Evolutionary conservation across 768 basidiomycete species (phyloP), one percentile per base, ranked within the genome.

Genomic region (Xanthoconium purpureum): DNA sequence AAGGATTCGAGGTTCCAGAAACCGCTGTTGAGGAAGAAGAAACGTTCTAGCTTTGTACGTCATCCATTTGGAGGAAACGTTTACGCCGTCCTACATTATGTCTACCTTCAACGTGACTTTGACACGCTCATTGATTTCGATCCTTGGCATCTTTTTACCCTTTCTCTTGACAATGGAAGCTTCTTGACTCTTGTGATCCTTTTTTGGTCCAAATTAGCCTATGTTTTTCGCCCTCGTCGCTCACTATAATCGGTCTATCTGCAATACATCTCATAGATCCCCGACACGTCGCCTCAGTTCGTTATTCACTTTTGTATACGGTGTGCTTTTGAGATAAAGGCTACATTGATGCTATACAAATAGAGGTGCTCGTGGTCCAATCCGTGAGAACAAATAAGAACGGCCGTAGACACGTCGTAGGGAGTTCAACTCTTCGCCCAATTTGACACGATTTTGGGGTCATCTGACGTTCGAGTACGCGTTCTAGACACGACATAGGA

Each of bases 1-100:
- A 95, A 13, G 94, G 94, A 51, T 95, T 95, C 64, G 94, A 95
- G 67, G 91, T 94, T 13, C 93, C 94, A 3, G 91, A 92, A 9
- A 78, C 58, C 44, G 72, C 64, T 33, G 78, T 78, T 24, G 90
- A 91, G 51, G 91, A 94, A 71, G 91, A 93, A 73, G 89, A 92
- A 75, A 91, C 89, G 42, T 88, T 87, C 70, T 88, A 68, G 63
- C 47, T 29, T 46, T 60, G 64, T 65, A 67, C 60, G 55, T 51
- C 47, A 52, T 50, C 30, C 47, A 35, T 50, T 45, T 42, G 33
- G 46, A 58, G 48, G 49, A 55, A 57, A 20, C 50, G 38, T 53
- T 52, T 49, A 54, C 50, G 46, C 45, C 57, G 18, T 37, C 55
- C n/a, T 50, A 61, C 54, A 58, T n/a, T 56, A 56, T 15, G 29